A percentile compares a stretch with the other conserved stretches of the same genome.
Evolutionary conservation across 1,139 yeast genomes (phyloP).

Genomic region (Hanseniaspora sp.): DNA sequence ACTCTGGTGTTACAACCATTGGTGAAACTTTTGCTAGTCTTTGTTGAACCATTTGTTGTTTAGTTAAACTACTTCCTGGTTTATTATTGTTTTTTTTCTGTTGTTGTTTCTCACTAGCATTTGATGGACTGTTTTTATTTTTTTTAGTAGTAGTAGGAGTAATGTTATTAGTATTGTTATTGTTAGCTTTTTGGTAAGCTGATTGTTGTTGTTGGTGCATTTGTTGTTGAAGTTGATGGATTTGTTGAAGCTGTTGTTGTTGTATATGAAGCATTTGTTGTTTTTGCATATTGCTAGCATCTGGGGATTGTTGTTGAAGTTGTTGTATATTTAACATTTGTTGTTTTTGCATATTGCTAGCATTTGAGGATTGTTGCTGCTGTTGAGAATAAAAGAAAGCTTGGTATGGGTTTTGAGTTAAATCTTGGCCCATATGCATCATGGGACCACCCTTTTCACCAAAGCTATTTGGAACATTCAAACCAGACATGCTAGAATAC

Average conservation of each 20-base stretch:
- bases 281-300: conserved; percentile 19
- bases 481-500: conserved; percentile 17
- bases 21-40: conserved; percentile 30
- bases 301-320: no score
- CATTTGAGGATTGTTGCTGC: conserved; percentile 17
- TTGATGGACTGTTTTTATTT: background rate
- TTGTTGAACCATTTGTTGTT: conserved; percentile 35
- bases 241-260: conserved; percentile 19
- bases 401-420: no score
- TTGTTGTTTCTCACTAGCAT: background rate
- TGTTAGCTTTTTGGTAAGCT: background rate
- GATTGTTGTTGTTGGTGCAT: background rate
- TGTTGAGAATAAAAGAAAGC: conserved; percentile 18
- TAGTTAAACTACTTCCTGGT: background rate
- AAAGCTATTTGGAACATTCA: conserved; percentile 1
- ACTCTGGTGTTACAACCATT: conserved; percentile 3
- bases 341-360: conserved; percentile 19
- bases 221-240: conserved; percentile 8
- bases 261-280: conserved; percentile 17
- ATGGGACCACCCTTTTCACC: no score
- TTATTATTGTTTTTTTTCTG: background rate
- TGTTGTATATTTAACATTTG: conserved; percentile 19
- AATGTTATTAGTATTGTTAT: conserved; percentile 14
- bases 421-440: no score
- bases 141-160: background rate